A percentile compares a stretch with the other conserved stretches of the same genome.
phyloP scores from a whole-genome alignment of 805 yeast species.

The Schwanniomyces sp. region DNA sequence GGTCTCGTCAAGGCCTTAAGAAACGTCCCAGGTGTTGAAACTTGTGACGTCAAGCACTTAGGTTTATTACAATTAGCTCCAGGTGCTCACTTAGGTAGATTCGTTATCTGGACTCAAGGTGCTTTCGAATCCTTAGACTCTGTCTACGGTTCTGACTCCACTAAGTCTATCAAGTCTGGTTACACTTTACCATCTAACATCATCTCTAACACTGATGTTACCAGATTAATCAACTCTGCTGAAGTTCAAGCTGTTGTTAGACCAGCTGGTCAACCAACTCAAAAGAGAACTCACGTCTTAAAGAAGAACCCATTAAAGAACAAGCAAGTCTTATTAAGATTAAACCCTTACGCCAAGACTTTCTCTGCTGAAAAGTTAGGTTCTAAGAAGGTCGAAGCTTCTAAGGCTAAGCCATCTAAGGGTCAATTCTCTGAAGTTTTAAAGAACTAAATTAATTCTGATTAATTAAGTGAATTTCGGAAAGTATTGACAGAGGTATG shows the following conservation, averaged over 20 bases:
- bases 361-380: constrained; percentile 90
- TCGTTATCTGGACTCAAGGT: constrained; percentile 98
- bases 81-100: constrained; percentile 99
- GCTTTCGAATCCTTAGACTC: constrained; percentile 97
- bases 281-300: constrained; percentile 91
- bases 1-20: constrained; percentile 98
- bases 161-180: constrained; percentile 80
- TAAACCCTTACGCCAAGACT: constrained; percentile 99
- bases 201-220: constrained; percentile 91
- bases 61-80: constrained; percentile 99
- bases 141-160: constrained; percentile 93
- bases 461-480: neutral
- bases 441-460: constrained; percentile 40
- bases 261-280: constrained; percentile 92
- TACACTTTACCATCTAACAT: constrained; percentile 94
- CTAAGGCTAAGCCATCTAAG: constrained; percentile 66
- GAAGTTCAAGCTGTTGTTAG: constrained; percentile 97
- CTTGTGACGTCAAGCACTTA: constrained; percentile 86
- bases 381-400: constrained; percentile 69
- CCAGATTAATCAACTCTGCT: constrained; percentile 97
- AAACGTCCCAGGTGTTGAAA: constrained; percentile 99
- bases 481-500: neutral
- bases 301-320: constrained; percentile 97
- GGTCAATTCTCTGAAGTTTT: constrained; percentile 68
- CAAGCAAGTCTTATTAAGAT: constrained; percentile 96